Base-by-base conservation (phyloP, 208 protist species). In the Crithidia fasciculata region DNA sequence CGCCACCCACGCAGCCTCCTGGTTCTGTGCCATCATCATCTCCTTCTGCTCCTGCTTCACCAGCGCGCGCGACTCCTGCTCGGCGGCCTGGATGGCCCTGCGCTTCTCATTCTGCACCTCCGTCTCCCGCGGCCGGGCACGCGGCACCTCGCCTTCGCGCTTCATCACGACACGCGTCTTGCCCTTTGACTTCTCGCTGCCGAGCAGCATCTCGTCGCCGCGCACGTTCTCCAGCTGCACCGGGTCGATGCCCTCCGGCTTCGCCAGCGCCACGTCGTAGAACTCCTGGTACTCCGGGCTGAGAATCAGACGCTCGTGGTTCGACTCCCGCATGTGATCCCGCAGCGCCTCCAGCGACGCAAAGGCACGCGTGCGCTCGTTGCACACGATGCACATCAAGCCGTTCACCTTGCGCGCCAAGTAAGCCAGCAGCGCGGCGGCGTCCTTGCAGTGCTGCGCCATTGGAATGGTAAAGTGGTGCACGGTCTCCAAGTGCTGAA, bases 341-440 rank as follows among this genome's bases (percentile, higher is more conserved):
- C 93, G 83, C 50, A 97, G 81, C 5, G 91, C 89, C 19, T 85
- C 84, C n/a, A 97, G 74, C 19, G 91, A 92, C 9, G 63, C 5
- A 58, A 90, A 94, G 28, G 83, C 81, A 41, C 81, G 82, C 3
- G 91, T 96, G 59, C 90, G 88, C 71, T 92, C 89, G 47, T 88
- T 90, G 81, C 93, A 97, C 12, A 97, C 93, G 37, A 97, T 75
- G 72, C 93, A 97, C 59, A 97, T 63, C 2, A 95, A 77, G 57
- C 93, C 93, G 62, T 95, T 97, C 50, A 90, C 79, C 78, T 97
- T 97, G 0, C 93, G 93, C 15, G 93, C 83, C 18, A 97, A 60
- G 62, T 97, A 97, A 4, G 58, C 68, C 15, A 97, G 67, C 41
- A 97, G 78, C 4, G 85, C 93, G 10, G 54, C 39, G 4, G 82